Conservation (phyloP, 441 rosid genomes). For the Erodium trifolium region DNA sequence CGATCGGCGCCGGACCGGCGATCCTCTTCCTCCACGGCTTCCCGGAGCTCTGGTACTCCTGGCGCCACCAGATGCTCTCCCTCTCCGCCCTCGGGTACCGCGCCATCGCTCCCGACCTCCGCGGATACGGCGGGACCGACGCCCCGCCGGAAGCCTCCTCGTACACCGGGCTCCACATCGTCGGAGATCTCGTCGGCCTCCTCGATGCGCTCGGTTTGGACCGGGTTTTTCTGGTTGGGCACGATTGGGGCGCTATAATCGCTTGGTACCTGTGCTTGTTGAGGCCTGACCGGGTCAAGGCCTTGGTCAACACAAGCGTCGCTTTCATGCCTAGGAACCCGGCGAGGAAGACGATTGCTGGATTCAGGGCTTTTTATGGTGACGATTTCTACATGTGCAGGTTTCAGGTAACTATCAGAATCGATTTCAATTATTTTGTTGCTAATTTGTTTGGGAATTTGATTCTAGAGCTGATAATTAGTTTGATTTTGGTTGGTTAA, state of each 20-base stretch:
- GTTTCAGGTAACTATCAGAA: constrained; percentile 36
- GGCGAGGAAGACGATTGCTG: constrained; percentile 33
- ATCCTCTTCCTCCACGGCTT: constrained; percentile 32
- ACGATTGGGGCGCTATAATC: constrained; percentile 1
- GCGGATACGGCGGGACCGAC: constrained; percentile 53
- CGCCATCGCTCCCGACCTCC: constrained; percentile 13
- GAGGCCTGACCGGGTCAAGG: constrained; percentile 49
- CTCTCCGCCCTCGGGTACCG: constrained; percentile 49
- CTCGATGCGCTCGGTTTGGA: constrained; percentile 37
- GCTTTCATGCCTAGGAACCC: constrained; percentile 40
- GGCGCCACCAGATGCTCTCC: constrained; percentile 61
- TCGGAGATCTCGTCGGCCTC: constrained; percentile 53
- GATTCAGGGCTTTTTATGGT: constrained; percentile 38
- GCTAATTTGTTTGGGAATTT: background rate
- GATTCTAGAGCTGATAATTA: background rate
- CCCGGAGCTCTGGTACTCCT: constrained; percentile 47
- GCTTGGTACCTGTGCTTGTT: constrained; percentile 52
- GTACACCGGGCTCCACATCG: constrained; percentile 42
- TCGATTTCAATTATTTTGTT: background rate
- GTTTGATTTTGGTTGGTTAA: background rate
- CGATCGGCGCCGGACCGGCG: constrained; percentile 42
- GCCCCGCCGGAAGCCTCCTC: constrained; percentile 32
- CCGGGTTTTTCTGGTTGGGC: constrained; percentile 47
- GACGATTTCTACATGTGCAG: constrained; percentile 54
- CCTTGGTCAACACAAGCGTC: constrained; percentile 50